These are phyloP conservation scores for Colletotrichum salicis DNA, from an alignment of 2,329 filamentous ascomycete genomes.

Conservation along the genomic window DNA sequence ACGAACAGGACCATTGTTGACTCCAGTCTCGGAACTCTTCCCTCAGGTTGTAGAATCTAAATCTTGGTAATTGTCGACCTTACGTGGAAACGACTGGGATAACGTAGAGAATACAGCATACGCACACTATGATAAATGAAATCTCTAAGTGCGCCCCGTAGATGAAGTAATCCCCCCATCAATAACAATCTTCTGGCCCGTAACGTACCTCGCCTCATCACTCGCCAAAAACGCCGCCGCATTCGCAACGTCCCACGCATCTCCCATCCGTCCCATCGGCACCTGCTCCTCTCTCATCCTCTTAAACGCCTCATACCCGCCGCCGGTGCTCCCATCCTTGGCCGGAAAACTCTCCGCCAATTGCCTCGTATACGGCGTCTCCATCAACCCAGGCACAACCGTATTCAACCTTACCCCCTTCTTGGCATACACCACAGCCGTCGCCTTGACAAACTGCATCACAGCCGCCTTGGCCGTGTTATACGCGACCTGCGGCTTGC, in stretches of 20 bases:
- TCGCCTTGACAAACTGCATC: slow-evolving; percentile 60
- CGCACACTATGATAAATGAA: no score
- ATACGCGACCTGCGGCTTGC: slow-evolving; percentile 63
- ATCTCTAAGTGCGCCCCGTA: slow-evolving; percentile 38
- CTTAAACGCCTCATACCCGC: slow-evolving; percentile 44
- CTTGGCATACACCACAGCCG: slow-evolving; percentile 60
- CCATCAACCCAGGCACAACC: slow-evolving; percentile 66
- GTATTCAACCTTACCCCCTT: slow-evolving; percentile 62
- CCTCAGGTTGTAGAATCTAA: no score
- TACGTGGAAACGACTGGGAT: background rate
- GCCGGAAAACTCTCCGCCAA: slow-evolving; percentile 57
- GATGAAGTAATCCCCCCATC: slow-evolving; percentile 57
- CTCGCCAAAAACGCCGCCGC: slow-evolving; percentile 61
- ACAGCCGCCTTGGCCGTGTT: slow-evolving; percentile 62
- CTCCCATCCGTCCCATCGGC: slow-evolving; percentile 68
- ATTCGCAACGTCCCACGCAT: slow-evolving; percentile 69
- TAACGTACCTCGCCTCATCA: slow-evolving; percentile 68
- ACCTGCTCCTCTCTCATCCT: slow-evolving; percentile 65
- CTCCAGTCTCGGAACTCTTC: no score
- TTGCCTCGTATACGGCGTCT: slow-evolving; percentile 57
- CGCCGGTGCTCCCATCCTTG: slow-evolving; percentile 33
- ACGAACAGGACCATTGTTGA: no score
- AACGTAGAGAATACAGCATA: background rate
- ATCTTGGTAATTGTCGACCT: no score
- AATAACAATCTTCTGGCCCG: slow-evolving; percentile 63